These are phyloP conservation scores for Leccinum obscurum DNA, from an alignment of 768 basidiomycete genomes.

Conservation along the genomic window DNA sequence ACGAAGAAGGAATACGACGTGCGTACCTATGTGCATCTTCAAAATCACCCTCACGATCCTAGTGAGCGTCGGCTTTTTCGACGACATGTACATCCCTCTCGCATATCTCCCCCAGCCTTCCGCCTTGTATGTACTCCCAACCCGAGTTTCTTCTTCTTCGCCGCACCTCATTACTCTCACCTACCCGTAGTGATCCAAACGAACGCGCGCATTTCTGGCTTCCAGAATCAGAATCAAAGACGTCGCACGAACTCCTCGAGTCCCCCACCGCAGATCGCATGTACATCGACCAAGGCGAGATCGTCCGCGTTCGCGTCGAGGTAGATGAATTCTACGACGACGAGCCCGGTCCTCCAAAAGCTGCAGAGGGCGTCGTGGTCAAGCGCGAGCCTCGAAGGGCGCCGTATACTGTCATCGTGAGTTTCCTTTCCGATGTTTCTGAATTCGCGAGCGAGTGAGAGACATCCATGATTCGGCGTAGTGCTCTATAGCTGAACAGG, in stretches of 20 bases:
- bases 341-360: conserved; percentile 82
- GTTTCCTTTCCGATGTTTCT: conserved; percentile 23
- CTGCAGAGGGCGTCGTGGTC: conserved; percentile 63
- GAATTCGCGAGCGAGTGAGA: background rate
- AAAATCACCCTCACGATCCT: conserved; percentile 7
- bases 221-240: conserved; percentile 54
- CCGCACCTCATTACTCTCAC: background rate
- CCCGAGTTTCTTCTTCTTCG: background rate
- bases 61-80: conserved; percentile 93
- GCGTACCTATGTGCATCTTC: conserved; percentile 28
- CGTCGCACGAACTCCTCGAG: conserved; percentile 64
- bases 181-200: conserved; percentile 62
- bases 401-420: conserved; percentile 71
- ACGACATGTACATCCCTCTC: conserved; percentile 85
- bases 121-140: conserved; percentile 57
- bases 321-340: conserved; percentile 83
- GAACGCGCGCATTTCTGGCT: conserved; percentile 86
- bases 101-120: conserved; percentile 79
- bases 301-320: conserved; percentile 77
- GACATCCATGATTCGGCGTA: conserved; percentile 28
- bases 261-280: conserved; percentile 64
- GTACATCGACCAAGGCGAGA: conserved; percentile 79
- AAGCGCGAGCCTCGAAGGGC: conserved; percentile 49
- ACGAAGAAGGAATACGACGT: conserved; percentile 85
- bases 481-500: conserved; percentile 85